Conservation (phyloP, 148 eudicot genomes). For the Rhododendron simsii region DNA sequence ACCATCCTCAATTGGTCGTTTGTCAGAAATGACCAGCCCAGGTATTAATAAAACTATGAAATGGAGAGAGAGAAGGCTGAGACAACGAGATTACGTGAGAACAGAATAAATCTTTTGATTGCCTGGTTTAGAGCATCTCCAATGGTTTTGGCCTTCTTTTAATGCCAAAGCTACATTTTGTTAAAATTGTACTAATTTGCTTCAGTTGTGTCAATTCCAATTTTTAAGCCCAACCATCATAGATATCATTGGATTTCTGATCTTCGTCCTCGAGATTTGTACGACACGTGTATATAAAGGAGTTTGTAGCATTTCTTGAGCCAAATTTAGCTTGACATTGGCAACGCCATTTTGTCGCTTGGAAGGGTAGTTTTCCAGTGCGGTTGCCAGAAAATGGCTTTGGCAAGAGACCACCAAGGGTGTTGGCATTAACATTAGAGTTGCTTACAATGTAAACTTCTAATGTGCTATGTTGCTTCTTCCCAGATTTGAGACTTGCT, state of each 20-base stretch:
- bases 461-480: neutral
- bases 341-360: neutral
- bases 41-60: conserved; percentile 35
- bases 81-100: neutral
- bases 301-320: neutral
- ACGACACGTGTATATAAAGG: neutral
- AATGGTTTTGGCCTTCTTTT: neutral
- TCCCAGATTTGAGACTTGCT: conserved; percentile 83
- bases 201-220: neutral
- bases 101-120: neutral
- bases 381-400: neutral
- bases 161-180: neutral
- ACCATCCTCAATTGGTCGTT: conserved; percentile 97
- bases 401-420: neutral
- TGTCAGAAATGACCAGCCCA: conserved; percentile 92
- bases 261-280: neutral
- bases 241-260: neutral
- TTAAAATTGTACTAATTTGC: neutral
- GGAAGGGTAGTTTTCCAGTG: neutral
- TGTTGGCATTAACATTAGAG: neutral
- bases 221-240: neutral
- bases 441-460: neutral
- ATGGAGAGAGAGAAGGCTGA: neutral
- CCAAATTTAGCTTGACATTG: neutral
- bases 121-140: neutral